Evolutionary conservation across 495 filamentous ascomycete species (phyloP).

Genomic region (Xylaria palmicola): DNA sequence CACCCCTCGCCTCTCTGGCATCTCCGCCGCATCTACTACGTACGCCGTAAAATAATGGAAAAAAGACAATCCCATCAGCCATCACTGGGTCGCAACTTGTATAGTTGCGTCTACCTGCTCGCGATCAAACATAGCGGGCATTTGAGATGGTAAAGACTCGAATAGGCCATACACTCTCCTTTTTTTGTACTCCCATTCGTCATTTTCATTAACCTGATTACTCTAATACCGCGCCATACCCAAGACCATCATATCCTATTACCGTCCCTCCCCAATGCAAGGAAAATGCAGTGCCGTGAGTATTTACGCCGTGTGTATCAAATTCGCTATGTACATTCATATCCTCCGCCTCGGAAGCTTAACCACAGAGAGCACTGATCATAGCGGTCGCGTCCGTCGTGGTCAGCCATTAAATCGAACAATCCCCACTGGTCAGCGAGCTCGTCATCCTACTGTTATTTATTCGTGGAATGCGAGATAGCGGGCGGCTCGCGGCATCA

Average conservation of each 20-base stretch:
- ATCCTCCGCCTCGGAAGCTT: background rate
- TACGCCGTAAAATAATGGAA: too few species aligned
- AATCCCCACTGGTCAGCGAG: background rate
- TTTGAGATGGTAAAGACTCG: too few species aligned
- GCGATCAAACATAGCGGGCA: too few species aligned
- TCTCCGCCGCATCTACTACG: too few species aligned
- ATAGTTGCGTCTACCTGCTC: too few species aligned
- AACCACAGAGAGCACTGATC: background rate
- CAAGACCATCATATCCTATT: background rate
- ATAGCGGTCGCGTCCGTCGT: background rate
- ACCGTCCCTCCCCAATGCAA: background rate
- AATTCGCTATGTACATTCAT: constrained; percentile 5
- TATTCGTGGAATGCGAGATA: background rate
- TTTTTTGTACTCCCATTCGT: background rate
- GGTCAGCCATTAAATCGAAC: background rate
- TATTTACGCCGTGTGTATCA: background rate
- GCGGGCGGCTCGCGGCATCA: too few species aligned
- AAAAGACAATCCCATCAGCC: too few species aligned
- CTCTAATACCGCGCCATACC: background rate
- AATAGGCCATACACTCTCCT: too few species aligned
- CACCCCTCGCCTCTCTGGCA: too few species aligned
- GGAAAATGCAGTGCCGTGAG: background rate
- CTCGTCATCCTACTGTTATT: background rate
- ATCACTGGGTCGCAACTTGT: too few species aligned
- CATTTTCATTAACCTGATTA: background rate